Percentiles rank a stretch among this genome's conserved stretches.
These are phyloP conservation scores for Kappamyces sp. DNA, from an alignment of 192 early-diverging fungal genomes.

Conservation along the genomic window DNA sequence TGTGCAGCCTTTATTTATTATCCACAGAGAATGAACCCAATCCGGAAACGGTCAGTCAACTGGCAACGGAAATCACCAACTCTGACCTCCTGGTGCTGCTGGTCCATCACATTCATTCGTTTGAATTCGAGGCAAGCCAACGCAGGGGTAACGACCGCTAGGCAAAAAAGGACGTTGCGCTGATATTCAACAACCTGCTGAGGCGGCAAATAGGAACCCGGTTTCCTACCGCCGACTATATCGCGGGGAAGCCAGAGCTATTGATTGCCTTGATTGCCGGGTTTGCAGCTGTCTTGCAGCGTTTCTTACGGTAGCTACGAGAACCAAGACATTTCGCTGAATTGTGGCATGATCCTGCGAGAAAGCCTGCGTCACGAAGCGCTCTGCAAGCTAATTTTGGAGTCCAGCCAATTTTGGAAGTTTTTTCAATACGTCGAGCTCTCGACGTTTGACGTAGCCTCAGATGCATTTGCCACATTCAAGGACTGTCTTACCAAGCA, in stretches of 20 bases:
- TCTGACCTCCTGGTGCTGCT: conserved; percentile 83
- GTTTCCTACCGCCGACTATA: conserved; percentile 94
- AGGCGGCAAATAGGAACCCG: conserved; percentile 89
- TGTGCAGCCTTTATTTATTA: conserved; percentile 4
- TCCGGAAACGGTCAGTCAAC: conserved; percentile 86
- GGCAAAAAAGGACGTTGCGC: conserved; percentile 95
- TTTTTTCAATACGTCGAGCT: conserved; percentile 96
- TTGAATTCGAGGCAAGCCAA: conserved; percentile 75
- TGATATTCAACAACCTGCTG: conserved; percentile 96
- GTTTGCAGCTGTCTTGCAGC: conserved; percentile 26
- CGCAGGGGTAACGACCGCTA: conserved; percentile 15
- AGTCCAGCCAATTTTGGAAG: conserved; percentile 81
- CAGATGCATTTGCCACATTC: conserved; percentile 97
- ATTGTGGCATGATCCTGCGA: conserved; percentile 95
- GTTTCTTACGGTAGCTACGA: conserved; percentile 62
- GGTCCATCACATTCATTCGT: conserved; percentile 79
- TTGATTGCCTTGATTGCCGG: conserved; percentile 76
- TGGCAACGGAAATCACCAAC: conserved; percentile 93
- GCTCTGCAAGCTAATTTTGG: conserved; percentile 78
- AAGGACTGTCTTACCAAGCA: conserved; percentile 85
- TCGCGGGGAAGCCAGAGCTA: conserved; percentile 77
- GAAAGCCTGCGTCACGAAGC: conserved; percentile 95
- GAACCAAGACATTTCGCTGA: conserved; percentile 91
- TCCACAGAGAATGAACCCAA: conserved; percentile 68
- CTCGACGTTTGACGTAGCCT: conserved; percentile 96